These are phyloP conservation scores for Gossypium schwendimanii DNA, from an alignment of 441 rosid species.

Conservation along the genomic window DNA sequence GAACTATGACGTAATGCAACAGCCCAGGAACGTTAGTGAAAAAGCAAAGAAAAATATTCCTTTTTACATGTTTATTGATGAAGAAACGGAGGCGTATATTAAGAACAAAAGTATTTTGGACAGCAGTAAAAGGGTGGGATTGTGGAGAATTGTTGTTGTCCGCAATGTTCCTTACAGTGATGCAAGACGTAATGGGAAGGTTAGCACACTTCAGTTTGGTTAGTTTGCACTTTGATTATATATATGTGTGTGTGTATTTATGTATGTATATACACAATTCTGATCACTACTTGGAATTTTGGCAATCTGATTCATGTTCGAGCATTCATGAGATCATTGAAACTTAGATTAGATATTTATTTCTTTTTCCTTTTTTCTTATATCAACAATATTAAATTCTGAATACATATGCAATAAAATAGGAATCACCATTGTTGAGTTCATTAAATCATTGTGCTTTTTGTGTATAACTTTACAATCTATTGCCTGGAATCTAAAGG, in stretches of 20 bases:
- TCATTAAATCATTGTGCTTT: background rate
- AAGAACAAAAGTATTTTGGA: slow-evolving; percentile 48
- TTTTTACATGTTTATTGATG: slow-evolving; percentile 85
- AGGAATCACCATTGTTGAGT: background rate
- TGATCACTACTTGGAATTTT: background rate
- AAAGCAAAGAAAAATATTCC: slow-evolving; percentile 49
- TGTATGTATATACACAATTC: background rate
- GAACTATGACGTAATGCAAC: slow-evolving; percentile 70
- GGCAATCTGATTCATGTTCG: background rate
- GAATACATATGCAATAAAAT: background rate
- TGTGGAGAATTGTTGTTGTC: slow-evolving; percentile 72
- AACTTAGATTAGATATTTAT: background rate
- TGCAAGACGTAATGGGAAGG: slow-evolving; percentile 88
- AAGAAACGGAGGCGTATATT: slow-evolving; percentile 68
- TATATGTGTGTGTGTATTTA: too few species aligned
- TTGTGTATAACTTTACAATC: background rate
- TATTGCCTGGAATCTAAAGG: background rate
- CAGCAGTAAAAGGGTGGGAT: slow-evolving; percentile 49
- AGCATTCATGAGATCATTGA: background rate
- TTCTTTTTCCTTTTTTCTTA: background rate
- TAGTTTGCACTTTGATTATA: background rate
- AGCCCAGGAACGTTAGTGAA: slow-evolving; percentile 62
- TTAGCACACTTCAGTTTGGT: slow-evolving; percentile 17
- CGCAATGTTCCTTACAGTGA: slow-evolving; percentile 65
- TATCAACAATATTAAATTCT: background rate